A percentile compares a stretch with the other conserved stretches of the same genome.
phyloP scores from a whole-genome alignment of 495 filamentous ascomycete species.

The Lasiosphaeris hirsuta region DNA sequence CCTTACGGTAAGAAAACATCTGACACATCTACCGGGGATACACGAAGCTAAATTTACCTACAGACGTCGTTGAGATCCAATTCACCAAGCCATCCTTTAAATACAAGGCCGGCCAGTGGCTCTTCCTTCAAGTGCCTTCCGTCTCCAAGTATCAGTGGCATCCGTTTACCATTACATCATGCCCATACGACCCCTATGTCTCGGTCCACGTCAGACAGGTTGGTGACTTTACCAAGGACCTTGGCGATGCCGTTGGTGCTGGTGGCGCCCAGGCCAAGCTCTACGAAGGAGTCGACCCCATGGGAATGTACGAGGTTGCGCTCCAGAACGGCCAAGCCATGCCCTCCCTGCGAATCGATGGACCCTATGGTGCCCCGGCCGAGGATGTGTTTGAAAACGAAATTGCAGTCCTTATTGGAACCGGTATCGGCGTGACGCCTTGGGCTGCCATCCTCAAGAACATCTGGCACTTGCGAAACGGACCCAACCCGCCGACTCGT shows the following conservation, averaged over 20 bases:
- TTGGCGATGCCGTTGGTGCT: constrained; percentile 91
- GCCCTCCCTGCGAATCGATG: constrained; percentile 85
- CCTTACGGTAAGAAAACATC: constrained; percentile 73
- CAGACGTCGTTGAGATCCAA: constrained; percentile 95
- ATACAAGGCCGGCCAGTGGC: constrained; percentile 98
- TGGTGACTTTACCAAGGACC: constrained; percentile 85
- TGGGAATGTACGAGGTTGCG: constrained; percentile 98
- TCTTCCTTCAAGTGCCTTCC: constrained; percentile 89
- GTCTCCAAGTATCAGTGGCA: constrained; percentile 93
- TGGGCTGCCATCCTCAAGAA: constrained; percentile 98
- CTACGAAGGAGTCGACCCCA: constrained; percentile 85
- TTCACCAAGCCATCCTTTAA: constrained; percentile 94
- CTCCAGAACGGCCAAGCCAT: constrained; percentile 87
- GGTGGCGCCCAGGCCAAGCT: constrained; percentile 78
- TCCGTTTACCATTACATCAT: constrained; percentile 98
- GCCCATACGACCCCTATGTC: constrained; percentile 90
- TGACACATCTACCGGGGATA: background rate
- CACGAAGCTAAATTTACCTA: constrained; percentile 2
- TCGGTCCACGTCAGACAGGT: constrained; percentile 94
- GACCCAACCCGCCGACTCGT: constrained; percentile 79
- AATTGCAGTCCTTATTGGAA: constrained; percentile 94
- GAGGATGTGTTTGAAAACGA: constrained; percentile 98
- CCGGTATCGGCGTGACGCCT: constrained; percentile 95
- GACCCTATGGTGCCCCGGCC: constrained; percentile 93
- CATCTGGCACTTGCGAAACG: constrained; percentile 91